Evolutionary conservation across 192 early-diverging fungal species (phyloP).

Genomic region (Umbelopsis isabellina): DNA sequence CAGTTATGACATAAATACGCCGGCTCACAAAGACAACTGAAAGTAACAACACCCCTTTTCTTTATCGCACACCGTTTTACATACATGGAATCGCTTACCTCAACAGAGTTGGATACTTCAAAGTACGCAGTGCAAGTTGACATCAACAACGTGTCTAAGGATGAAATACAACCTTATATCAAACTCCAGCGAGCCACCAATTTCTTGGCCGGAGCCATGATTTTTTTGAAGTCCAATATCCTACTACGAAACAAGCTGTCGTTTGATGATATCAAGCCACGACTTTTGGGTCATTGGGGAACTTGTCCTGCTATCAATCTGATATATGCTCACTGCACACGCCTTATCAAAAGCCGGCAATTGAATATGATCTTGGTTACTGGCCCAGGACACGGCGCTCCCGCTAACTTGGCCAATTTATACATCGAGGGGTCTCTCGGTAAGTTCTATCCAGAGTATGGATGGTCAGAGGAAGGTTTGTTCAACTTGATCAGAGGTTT

Average conservation of each 20-base stretch:
- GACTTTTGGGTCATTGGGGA: slow-evolving; percentile 53
- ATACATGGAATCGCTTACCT: neutral
- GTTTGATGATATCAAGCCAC: slow-evolving; percentile 41
- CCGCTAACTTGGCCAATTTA: slow-evolving; percentile 45
- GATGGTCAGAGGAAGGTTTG: slow-evolving; percentile 32
- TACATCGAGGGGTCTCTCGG: slow-evolving; percentile 46
- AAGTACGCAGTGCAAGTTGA: slow-evolving; percentile 3
- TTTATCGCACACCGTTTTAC: neutral
- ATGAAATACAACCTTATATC: slow-evolving; percentile 17
- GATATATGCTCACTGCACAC: slow-evolving; percentile 48
- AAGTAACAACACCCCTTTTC: neutral
- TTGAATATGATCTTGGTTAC: slow-evolving; percentile 44
- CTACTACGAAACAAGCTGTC: slow-evolving; percentile 25
- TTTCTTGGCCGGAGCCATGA: slow-evolving; percentile 49
- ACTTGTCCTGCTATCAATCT: slow-evolving; percentile 50
- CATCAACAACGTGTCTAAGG: neutral
- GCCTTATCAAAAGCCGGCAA: slow-evolving; percentile 44
- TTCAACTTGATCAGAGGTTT: slow-evolving; percentile 33
- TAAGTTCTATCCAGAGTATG: slow-evolving; percentile 45
- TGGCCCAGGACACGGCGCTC: slow-evolving; percentile 52
- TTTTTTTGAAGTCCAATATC: slow-evolving; percentile 46
- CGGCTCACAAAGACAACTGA: too few relatives aligned
- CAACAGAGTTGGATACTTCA: neutral
- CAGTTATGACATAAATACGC: neutral
- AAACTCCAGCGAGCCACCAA: slow-evolving; percentile 37